Base-by-base conservation (phyloP, 2,329 filamentous ascomycete species). In the Arthrobotrys megalospora region DNA sequence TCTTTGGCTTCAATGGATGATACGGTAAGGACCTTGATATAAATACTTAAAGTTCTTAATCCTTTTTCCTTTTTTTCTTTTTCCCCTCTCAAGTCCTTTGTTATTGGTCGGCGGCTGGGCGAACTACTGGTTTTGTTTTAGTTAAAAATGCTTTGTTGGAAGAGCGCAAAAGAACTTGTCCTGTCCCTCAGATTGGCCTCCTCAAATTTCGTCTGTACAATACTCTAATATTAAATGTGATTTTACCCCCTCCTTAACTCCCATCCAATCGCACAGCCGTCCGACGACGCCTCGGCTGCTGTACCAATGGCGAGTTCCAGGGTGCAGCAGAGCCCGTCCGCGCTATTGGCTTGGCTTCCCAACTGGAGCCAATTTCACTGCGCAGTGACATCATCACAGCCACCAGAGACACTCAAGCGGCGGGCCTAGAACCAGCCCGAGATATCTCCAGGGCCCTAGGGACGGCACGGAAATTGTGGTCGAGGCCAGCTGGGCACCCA, bases 391-490 rank as follows among this genome's bases (percentile, higher is more conserved):
- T 77, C 73, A 77, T 47, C 36, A 43, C 65, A 58, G 45, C 47
- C 69, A 68, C 65, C 52, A 36, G 50, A 45, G 48, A 58, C 58
- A 36, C 60, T 66, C 66, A 45, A 70, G 66, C 73, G 66, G 58
- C 58, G 65, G 73, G 73, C 66, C 73, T 77, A 77, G 73, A 71
- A 55, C 66, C 34, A 43, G 45, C 55, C 67, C 66, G 53, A 70
- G 34, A 52, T 41, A 8, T 19, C 67, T 72, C 60, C 68, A 60
- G 55, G 55, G 55, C 55, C 55, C 55, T 14, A 58, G 68, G 41
- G 60, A 60, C 69, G 69, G 69, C 69, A 73, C 60, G 60, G 55
- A 60, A 60, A 60, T 60, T 60, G 45, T 63, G 60, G 41, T 47
- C 41, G 60, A 64, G 43, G 60, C 60, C 60, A 60, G 55, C 55